phyloP scores from a whole-genome alignment of 2,329 filamentous ascomycete genomes.

The Trichophyton simii region DNA sequence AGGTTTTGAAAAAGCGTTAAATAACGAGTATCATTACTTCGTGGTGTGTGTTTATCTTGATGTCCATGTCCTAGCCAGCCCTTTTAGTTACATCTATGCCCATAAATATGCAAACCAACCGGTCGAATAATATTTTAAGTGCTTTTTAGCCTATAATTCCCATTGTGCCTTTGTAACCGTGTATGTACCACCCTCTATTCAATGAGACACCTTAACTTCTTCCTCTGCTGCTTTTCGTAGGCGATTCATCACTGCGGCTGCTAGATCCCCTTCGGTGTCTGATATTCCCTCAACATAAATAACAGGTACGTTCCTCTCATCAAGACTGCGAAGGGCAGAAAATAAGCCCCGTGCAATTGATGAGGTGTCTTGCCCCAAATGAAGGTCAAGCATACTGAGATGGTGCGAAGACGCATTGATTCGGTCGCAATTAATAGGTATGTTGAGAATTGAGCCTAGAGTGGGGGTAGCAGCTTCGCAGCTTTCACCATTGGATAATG shows the following conservation, averaged over 20 bases:
- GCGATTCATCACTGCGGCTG: conserved; percentile 76
- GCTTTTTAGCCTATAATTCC: neutral
- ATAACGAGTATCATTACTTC: no score
- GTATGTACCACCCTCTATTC: neutral
- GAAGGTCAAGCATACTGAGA: conserved; percentile 50
- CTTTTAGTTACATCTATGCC: neutral
- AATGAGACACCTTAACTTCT: conserved; percentile 33
- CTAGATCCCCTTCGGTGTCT: conserved; percentile 60
- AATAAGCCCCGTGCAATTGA: conserved; percentile 80
- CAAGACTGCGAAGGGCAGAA: conserved; percentile 71
- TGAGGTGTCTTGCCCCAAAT: conserved; percentile 56
- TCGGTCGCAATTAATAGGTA: neutral
- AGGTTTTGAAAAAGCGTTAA: no score
- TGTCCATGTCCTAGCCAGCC: no score
- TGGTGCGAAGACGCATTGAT: neutral
- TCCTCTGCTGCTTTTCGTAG: conserved; percentile 60
- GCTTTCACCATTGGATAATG: neutral
- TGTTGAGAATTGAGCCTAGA: neutral
- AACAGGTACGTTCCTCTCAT: conserved; percentile 61
- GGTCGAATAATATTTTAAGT: neutral
- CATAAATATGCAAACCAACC: neutral
- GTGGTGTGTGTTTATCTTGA: no score
- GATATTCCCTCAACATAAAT: conserved; percentile 85
- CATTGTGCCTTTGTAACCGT: neutral
- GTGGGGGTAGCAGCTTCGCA: neutral